phyloP scores from a whole-genome alignment of 371 early-diverging fungal genomes.

The Lichtheimia corymbifera region DNA sequence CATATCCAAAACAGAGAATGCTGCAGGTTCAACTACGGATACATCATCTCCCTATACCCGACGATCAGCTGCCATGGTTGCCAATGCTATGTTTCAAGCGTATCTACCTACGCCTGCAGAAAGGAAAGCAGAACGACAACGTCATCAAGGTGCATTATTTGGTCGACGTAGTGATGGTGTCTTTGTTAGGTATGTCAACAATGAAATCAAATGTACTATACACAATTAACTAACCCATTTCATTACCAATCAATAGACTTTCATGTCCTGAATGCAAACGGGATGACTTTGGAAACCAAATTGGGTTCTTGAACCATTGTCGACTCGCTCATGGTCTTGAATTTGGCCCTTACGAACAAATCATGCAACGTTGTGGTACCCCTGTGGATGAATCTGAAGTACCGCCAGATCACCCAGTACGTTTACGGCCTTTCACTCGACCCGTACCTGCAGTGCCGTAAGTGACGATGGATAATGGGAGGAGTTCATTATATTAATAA shows the following conservation, averaged over 20 bases:
- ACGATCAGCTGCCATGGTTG: constrained; percentile 29
- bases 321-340: constrained; percentile 68
- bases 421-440: constrained; percentile 36
- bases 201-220: background rate
- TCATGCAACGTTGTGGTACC: constrained; percentile 67
- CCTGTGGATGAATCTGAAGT: constrained; percentile 68
- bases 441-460: constrained; percentile 20
- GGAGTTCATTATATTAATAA: background rate
- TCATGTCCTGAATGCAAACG: constrained; percentile 61
- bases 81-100: constrained; percentile 10
- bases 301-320: constrained; percentile 83
- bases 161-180: constrained; percentile 63
- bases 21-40: constrained; percentile 16
- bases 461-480: background rate
- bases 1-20: background rate
- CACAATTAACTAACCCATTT: background rate
- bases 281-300: constrained; percentile 70
- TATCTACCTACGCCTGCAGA: constrained; percentile 4
- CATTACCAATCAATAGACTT: constrained; percentile 25
- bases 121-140: constrained; percentile 9
- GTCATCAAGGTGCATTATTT: constrained; percentile 27
- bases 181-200: constrained; percentile 49
- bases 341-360: constrained; percentile 72
- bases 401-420: constrained; percentile 57
- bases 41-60: constrained; percentile 39